Conservation (phyloP, 805 yeast genomes). For the Sugiyamaella chiloensis region DNA sequence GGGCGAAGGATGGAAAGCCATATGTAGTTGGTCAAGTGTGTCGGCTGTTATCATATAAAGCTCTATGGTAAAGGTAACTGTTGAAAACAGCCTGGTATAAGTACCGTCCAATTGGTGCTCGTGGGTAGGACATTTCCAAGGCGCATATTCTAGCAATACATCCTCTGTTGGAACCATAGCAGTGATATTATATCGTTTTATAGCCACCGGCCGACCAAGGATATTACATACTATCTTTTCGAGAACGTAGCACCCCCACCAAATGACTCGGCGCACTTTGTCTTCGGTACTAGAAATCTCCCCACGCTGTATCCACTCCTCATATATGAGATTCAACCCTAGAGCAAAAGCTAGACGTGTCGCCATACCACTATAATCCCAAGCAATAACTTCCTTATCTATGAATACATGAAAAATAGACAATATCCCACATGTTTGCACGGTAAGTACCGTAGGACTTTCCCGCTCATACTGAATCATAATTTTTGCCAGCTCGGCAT, state of each 20-base stretch:
- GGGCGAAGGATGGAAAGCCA: slow-evolving; percentile 15
- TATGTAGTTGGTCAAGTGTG: slow-evolving; percentile 17
- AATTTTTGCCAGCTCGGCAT: slow-evolving; percentile 19
- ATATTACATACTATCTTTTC: slow-evolving; percentile 18
- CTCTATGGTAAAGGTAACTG: slow-evolving; percentile 16
- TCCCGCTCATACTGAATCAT: slow-evolving; percentile 17
- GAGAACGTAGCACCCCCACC: slow-evolving; percentile 21
- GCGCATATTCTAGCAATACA: slow-evolving; percentile 12
- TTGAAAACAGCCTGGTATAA: slow-evolving; percentile 16
- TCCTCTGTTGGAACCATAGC: slow-evolving; percentile 13
- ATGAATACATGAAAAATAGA: slow-evolving; percentile 10
- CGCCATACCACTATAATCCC: slow-evolving; percentile 21
- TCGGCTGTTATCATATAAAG: slow-evolving; percentile 15
- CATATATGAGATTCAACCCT: slow-evolving; percentile 17
- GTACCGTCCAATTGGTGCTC: slow-evolving; percentile 3
- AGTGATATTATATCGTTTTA: slow-evolving; percentile 20
- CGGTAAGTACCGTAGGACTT: slow-evolving; percentile 15
- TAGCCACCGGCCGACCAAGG: slow-evolving; percentile 19
- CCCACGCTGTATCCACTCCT: slow-evolving; percentile 6
- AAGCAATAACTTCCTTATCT: slow-evolving; percentile 17
- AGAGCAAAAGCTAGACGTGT: slow-evolving; percentile 16
- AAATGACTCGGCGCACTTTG: slow-evolving; percentile 12
- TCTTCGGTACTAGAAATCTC: slow-evolving; percentile 13
- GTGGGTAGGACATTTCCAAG: slow-evolving; percentile 12
- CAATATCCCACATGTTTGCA: slow-evolving; percentile 19